phyloP scores from a whole-genome alignment of 305 asterid genomes.

The Solanum hybrid region DNA sequence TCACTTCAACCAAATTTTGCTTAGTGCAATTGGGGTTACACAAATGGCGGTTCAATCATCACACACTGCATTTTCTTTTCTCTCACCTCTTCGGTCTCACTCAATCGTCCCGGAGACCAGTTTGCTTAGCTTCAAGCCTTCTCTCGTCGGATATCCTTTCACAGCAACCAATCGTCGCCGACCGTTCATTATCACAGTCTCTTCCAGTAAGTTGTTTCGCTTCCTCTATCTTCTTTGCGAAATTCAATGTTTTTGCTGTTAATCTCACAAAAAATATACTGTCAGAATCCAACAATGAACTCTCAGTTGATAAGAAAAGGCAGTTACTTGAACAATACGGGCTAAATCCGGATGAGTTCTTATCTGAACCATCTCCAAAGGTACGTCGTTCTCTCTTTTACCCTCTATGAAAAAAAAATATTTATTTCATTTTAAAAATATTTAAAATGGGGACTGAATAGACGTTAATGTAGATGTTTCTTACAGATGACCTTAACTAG shows the following conservation, averaged over 20 bases:
- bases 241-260: neutral
- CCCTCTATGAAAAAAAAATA: neutral
- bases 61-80: slow-evolving; percentile 11
- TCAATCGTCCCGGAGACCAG: slow-evolving; percentile 5
- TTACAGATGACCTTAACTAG: neutral
- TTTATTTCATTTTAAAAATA: too few relatives aligned
- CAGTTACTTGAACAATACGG: slow-evolving; percentile 72
- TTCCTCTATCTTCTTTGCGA: neutral
- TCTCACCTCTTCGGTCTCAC: slow-evolving; percentile 9
- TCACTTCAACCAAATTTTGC: neutral
- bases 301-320: slow-evolving; percentile 39
- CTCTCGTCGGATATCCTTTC: slow-evolving; percentile 15
- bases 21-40: neutral
- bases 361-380: slow-evolving; percentile 60
- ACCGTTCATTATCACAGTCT: slow-evolving; percentile 27
- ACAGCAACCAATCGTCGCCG: slow-evolving; percentile 29
- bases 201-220: slow-evolving; percentile 38
- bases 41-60: slow-evolving; percentile 41
- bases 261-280: neutral
- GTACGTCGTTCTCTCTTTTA: slow-evolving; percentile 19
- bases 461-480: neutral
- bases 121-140: slow-evolving; percentile 17
- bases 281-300: slow-evolving; percentile 50
- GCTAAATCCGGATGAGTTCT: slow-evolving; percentile 58
- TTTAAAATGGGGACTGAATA: neutral